phyloP scores from a whole-genome alignment of 345 rosid genomes.

The Toxicodendron radicans region DNA sequence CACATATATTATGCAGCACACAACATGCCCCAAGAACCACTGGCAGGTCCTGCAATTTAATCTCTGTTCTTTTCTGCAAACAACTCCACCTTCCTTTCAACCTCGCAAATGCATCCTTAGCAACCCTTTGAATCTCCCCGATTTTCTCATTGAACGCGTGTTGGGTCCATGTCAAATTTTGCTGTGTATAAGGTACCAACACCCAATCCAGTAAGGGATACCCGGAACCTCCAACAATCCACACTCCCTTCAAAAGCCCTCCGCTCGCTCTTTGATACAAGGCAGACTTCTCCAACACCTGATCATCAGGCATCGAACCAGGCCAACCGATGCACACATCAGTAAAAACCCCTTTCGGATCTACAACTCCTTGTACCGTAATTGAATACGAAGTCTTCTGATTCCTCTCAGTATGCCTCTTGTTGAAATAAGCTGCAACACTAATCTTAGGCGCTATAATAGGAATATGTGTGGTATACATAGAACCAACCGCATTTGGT shows the following conservation, averaged over 20 bases:
- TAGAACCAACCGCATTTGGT: slow-evolving; percentile 69
- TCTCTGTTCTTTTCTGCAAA: slow-evolving; percentile 77
- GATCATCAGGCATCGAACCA: slow-evolving; percentile 81
- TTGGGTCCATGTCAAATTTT: slow-evolving; percentile 77
- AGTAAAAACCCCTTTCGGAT: slow-evolving; percentile 65
- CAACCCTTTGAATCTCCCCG: slow-evolving; percentile 56
- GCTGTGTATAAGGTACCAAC: slow-evolving; percentile 74
- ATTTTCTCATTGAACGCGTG: slow-evolving; percentile 83
- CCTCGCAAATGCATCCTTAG: slow-evolving; percentile 65
- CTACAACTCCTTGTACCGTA: slow-evolving; percentile 72
- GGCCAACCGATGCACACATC: slow-evolving; percentile 95
- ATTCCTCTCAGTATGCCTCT: slow-evolving; percentile 74
- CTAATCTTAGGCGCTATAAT: slow-evolving; percentile 79
- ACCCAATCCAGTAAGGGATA: slow-evolving; percentile 80
- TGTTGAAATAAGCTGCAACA: slow-evolving; percentile 75
- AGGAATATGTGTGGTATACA: slow-evolving; percentile 83
- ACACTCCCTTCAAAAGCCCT: slow-evolving; percentile 58
- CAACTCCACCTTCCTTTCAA: slow-evolving; percentile 80
- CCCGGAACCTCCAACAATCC: slow-evolving; percentile 73
- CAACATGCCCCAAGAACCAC: slow-evolving; percentile 80
- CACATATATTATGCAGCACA: slow-evolving; percentile 78
- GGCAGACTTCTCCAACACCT: slow-evolving; percentile 75
- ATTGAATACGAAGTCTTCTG: slow-evolving; percentile 76
- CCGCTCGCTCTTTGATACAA: slow-evolving; percentile 65
- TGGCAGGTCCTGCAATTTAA: slow-evolving; percentile 76